phyloP scores from a whole-genome alignment of 164 flowering plant genomes.

The Magnolia kwangsiensis region DNA sequence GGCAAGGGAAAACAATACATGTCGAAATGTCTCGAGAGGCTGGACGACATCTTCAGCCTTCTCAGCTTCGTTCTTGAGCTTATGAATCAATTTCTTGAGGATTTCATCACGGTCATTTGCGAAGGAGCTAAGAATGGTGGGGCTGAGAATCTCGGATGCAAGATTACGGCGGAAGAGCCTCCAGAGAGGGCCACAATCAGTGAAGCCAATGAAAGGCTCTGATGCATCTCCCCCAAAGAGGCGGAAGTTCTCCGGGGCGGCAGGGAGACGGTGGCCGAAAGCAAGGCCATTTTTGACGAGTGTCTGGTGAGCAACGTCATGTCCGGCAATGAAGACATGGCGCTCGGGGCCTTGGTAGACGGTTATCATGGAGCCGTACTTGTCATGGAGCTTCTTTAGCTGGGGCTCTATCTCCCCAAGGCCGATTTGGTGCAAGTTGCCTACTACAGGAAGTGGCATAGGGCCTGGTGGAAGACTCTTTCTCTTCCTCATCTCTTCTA shows the following conservation, averaged over 20 bases:
- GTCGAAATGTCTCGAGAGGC: slow-evolving; percentile 15
- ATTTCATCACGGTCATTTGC: slow-evolving; percentile 28
- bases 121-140: slow-evolving; percentile 25
- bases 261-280: slow-evolving; percentile 35
- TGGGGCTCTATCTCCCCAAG: slow-evolving; percentile 14
- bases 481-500: not conserved
- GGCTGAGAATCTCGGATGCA: slow-evolving; percentile 25
- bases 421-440: slow-evolving; percentile 23
- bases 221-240: not conserved
- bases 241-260: not conserved
- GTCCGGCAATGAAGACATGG: slow-evolving; percentile 29
- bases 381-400: slow-evolving; percentile 18
- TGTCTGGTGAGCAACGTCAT: slow-evolving; percentile 31
- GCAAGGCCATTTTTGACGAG: slow-evolving; percentile 32
- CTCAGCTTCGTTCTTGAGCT: slow-evolving; percentile 1
- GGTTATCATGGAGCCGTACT: slow-evolving; percentile 39
- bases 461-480: slow-evolving; percentile 30
- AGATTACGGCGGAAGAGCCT: slow-evolving; percentile 38
- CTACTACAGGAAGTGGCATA: slow-evolving; percentile 28
- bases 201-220: slow-evolving; percentile 18
- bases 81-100: slow-evolving; percentile 9
- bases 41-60: not conserved
- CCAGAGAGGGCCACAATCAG: slow-evolving; percentile 38
- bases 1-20: slow-evolving; percentile 28
- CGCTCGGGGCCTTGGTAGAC: slow-evolving; percentile 25